phyloP scores from a whole-genome alignment of 2,329 filamentous ascomycete species.

The Tricladium varicosporioides region DNA sequence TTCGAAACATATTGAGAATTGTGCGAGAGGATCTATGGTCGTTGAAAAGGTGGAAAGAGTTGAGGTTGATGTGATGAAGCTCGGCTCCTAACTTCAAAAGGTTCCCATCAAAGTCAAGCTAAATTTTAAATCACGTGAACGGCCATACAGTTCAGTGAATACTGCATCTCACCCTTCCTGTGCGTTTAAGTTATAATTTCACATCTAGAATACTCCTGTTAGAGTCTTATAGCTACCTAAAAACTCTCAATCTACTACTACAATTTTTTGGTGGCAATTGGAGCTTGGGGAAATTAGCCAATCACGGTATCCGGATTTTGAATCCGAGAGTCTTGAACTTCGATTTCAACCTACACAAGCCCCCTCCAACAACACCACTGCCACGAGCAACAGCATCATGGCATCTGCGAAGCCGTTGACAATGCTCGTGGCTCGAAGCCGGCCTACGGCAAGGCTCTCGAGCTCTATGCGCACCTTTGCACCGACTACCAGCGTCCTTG shows the following conservation, averaged over 20 bases:
- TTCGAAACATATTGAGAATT: conserved; percentile 76
- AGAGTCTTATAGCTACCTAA: background rate
- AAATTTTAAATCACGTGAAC: conserved; percentile 18
- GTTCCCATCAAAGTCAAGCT: conserved; percentile 4
- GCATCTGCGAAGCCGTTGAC: conserved; percentile 36
- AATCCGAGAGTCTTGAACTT: conserved; percentile 9
- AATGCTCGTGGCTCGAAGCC: conserved; percentile 36
- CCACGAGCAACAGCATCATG: conserved; percentile 34
- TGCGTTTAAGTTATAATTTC: background rate
- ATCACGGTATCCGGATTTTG: conserved; percentile 23
- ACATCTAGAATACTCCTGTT: background rate
- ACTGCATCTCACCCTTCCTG: too few relatives aligned
- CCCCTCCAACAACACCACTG: conserved; percentile 26
- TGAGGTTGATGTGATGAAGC: conserved; percentile 17
- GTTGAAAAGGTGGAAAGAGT: conserved; percentile 12
- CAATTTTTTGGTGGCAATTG: conserved; percentile 17
- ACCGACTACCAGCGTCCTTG: conserved; percentile 18
- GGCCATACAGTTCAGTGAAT: too few relatives aligned
- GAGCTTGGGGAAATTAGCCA: conserved; percentile 21
- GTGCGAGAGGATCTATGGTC: conserved; percentile 16
- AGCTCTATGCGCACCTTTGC: conserved; percentile 26
- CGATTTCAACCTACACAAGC: conserved; percentile 13
- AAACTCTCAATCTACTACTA: background rate
- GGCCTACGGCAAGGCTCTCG: conserved; percentile 29
- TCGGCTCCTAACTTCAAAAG: conserved; percentile 3